phyloP scores from a whole-genome alignment of 768 basidiomycete species.

The Suillus ampliporus region DNA sequence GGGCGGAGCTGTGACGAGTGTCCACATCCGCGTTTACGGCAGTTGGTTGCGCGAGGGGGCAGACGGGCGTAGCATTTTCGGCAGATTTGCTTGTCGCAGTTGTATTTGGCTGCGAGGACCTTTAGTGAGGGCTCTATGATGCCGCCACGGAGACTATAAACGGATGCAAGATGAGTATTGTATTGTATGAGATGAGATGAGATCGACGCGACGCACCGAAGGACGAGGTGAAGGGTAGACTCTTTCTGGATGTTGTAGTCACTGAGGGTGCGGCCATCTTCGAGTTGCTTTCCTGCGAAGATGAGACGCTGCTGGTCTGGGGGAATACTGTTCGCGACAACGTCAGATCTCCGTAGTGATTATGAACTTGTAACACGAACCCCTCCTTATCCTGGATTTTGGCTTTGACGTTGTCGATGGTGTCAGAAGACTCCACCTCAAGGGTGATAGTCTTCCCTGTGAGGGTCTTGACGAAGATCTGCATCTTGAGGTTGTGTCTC shows the following conservation, averaged over 20 bases:
- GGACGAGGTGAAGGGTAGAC: conserved; percentile 96
- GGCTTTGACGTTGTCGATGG: conserved; percentile 94
- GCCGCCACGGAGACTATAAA: conserved; percentile 88
- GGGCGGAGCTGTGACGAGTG: conserved; percentile 91
- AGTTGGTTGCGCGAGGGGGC: conserved; percentile 99
- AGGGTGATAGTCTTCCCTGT: conserved; percentile 98
- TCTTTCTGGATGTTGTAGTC: conserved; percentile 99
- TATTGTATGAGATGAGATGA: conserved; percentile 1
- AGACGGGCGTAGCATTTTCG: conserved; percentile 99
- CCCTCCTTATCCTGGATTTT: conserved; percentile 84
- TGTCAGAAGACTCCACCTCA: conserved; percentile 96
- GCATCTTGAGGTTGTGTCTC: conserved; percentile 44
- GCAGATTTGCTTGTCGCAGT: conserved; percentile 99
- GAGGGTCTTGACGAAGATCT: conserved; percentile 88
- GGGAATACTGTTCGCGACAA: conserved; percentile 67
- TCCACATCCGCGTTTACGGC: conserved; percentile 93
- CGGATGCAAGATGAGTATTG: conserved; percentile 15
- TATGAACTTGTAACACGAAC: conserved; percentile 46
- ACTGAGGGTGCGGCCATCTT: conserved; percentile 94
- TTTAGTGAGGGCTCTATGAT: conserved; percentile 99
- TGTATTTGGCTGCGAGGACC: conserved; percentile 96
- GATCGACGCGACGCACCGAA: conserved; percentile 63
- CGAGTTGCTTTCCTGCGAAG: conserved; percentile 98
- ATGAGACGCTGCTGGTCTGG: conserved; percentile 96
- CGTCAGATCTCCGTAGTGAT: conserved; percentile 46